A percentile compares a stretch with the other conserved stretches of the same genome.
phyloP scores from a whole-genome alignment of 371 early-diverging fungal species.

The Rhizopus delemar region DNA sequence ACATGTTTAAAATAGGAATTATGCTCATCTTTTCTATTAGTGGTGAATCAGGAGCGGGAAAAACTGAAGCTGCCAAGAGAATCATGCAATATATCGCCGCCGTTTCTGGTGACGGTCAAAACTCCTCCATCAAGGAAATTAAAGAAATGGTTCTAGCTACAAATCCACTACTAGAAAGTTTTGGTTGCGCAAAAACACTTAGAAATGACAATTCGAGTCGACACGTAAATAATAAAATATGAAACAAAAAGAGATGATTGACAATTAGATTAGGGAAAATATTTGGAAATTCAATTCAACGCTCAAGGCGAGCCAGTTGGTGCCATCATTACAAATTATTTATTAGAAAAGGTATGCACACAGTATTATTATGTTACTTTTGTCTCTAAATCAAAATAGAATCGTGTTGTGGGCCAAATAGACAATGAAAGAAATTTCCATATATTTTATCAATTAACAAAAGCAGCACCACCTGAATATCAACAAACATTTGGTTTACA shows the following conservation, averaged over 20 bases:
- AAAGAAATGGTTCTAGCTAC: slow-evolving; percentile 96
- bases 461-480: slow-evolving; percentile 74
- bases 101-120: slow-evolving; percentile 75
- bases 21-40: slow-evolving; percentile 28
- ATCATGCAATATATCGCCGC: slow-evolving; percentile 98
- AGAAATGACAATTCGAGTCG: slow-evolving; percentile 99
- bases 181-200: slow-evolving; percentile 99
- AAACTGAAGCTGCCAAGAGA: slow-evolving; percentile 90
- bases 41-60: slow-evolving; percentile 91
- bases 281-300: slow-evolving; percentile 98
- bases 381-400: slow-evolving; percentile 35
- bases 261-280: slow-evolving; percentile 79
- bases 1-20: not conserved
- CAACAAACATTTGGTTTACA: slow-evolving; percentile 76
- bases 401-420: slow-evolving; percentile 95
- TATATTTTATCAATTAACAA: slow-evolving; percentile 91
- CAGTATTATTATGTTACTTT: not conserved
- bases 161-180: slow-evolving; percentile 97
- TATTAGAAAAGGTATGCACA: slow-evolving; percentile 89
- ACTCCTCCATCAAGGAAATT: slow-evolving; percentile 84
- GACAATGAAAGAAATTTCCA: slow-evolving; percentile 97
- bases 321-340: slow-evolving; percentile 96
- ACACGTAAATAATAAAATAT: slow-evolving; percentile 66
- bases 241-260: not conserved
- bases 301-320: slow-evolving; percentile 92